Base-by-base conservation (phyloP, 352 stramenopile genomes). In the Blastocystis sp. region DNA sequence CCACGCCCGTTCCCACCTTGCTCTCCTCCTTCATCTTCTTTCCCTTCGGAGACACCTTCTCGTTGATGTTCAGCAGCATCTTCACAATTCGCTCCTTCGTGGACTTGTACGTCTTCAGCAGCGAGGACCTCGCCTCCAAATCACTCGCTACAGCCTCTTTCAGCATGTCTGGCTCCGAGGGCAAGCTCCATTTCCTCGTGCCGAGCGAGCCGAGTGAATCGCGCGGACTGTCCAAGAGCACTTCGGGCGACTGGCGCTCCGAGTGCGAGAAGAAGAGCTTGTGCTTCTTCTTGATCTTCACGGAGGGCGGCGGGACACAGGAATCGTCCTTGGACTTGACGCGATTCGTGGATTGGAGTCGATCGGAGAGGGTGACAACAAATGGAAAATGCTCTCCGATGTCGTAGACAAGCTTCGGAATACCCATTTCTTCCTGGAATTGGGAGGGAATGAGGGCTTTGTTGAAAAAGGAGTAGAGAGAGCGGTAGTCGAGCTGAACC, bases 21-120 rank as follows among this genome's bases (percentile, higher is more conserved):
- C 42, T 81, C 40, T 65, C 52, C 45, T 81, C 71, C 45, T 81
- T 81, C 59, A 81, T 59, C 34, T 66, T 43, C 38, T 66, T 65
- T 9, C 14, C 10, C 19, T n/a, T 38, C 10, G 71, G 71, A 38
- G 71, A 66, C 2, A 81, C 71, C 38, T 64, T 63, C 48, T 81
- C 71, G 59, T 81, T 81, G 71, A 81, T 81, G 52, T 81, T 81
- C 4, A 81, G 71, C 71, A 43, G 66, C 71, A 81, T 81, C 52
- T 65, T n/a, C 14, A 81, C 71, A 11, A 81, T 42, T 10, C 38
- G 71, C 38, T 81, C 71, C 21, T 61, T 59, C 28, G 71, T 81
- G 21, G 21, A 66, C 9, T 61, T 3, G 57, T 64, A 68, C 10
- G 52, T 63, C 10, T 74, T 74, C 7, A 74, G 40, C 21, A 74